phyloP scores from a whole-genome alignment of 139 green algal species.

The Tetratostichococcus sp. region DNA sequence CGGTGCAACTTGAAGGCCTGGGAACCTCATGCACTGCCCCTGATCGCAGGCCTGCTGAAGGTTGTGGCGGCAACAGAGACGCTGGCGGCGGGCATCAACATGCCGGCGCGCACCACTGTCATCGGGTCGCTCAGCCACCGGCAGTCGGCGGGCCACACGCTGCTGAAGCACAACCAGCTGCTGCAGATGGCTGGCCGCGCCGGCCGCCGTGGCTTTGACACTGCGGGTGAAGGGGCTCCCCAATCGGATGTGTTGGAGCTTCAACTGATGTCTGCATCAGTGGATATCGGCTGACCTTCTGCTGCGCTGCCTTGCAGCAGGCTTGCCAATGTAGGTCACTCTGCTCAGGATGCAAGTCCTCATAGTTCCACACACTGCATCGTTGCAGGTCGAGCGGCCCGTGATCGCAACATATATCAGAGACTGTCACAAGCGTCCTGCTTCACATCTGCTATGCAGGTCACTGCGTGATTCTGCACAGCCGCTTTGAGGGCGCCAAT shows the following conservation, averaged over 20 bases:
- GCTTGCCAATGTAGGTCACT: too few relatives aligned
- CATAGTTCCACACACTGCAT: too few relatives aligned
- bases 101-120: slow-evolving; percentile 91
- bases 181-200: slow-evolving; percentile 75
- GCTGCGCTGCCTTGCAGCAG: too few relatives aligned
- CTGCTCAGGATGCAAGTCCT: too few relatives aligned
- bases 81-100: slow-evolving; percentile 97
- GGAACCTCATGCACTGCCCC: not conserved
- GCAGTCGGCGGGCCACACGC: slow-evolving; percentile 41
- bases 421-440: too few relatives aligned
- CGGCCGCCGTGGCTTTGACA: slow-evolving; percentile 80
- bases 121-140: slow-evolving; percentile 65
- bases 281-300: too few relatives aligned
- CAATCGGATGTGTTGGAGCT: too few relatives aligned
- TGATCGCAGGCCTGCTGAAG: slow-evolving; percentile 53
- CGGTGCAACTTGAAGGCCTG: too few relatives aligned
- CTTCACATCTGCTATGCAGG: too few relatives aligned
- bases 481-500: slow-evolving; percentile 72
- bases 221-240: slow-evolving; percentile 16
- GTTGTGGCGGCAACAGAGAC: slow-evolving; percentile 96
- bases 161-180: slow-evolving; percentile 85
- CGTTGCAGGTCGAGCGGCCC: too few relatives aligned
- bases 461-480: slow-evolving; percentile 72
- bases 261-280: too few relatives aligned
- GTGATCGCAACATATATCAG: too few relatives aligned